Base-by-base conservation (phyloP, 331 rosid species). In the Stylosanthes scabra region DNA sequence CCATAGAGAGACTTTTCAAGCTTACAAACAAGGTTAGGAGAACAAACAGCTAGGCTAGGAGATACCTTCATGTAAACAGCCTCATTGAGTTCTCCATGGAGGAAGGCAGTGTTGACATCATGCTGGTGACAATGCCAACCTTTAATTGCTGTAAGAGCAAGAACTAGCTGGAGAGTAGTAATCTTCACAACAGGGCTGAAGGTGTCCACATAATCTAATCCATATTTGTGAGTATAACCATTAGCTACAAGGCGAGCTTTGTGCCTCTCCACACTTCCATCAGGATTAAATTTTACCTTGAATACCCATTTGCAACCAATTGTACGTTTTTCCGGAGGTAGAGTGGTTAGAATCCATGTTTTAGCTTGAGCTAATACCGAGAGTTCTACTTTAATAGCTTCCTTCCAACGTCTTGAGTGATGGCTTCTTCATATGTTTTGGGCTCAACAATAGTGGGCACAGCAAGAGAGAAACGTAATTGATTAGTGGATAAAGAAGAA, bases 271-370 rank as follows among this genome's bases (percentile, higher is more conserved):
- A 50, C 14, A 1, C 6, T 4, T 12, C 56, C 20, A 12, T 12
- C 0, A 14, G 20, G 20, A 15, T 50, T 50, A 7, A 2, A 3
- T 3, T 50, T 50, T 7, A 50, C 6, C 13, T 13, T 50, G 6
- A 14, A 15, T 9, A 52, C 9, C 58, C 58, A 52, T 5, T 15
- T n/a, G 0, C 58, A 52, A 0, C 29, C 11, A 1, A 52, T 3
- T 1, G 5, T 6, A 5, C 6, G 1, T 6, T 52, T n/a, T 0
- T 28, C 3, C 1, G 8, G 0, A 1, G 58, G 10, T 2, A n/a
- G 2, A 13, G 4, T 0, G 1, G 7, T 14, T 4, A 47, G 13
- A 0, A 4, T 14, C 52, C 4, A 47, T 11, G 16, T 47, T 1
- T 6, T 14, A 47, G 52, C 11, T 47, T 47, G 50, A 11, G 0